Conservation (phyloP, 768 basidiomycete genomes). For the Lentinula sp. region DNA sequence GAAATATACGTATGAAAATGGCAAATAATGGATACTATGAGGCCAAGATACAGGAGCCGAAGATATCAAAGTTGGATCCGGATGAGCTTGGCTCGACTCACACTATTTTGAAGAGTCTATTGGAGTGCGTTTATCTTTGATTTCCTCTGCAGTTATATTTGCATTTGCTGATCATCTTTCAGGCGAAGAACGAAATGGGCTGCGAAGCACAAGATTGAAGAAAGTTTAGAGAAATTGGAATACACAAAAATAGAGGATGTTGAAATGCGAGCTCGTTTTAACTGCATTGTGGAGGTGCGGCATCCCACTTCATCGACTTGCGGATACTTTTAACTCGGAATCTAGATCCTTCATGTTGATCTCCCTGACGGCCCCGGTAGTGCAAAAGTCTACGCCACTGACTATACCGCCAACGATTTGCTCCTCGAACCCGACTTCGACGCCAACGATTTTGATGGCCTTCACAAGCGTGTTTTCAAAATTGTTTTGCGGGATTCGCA, state of each 20-base stretch:
- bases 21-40: conserved; percentile 38
- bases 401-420: conserved; percentile 51
- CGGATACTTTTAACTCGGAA: not conserved
- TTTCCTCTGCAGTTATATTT: not conserved
- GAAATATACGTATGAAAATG: conserved; percentile 43
- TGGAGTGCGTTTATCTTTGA: conserved; percentile 35
- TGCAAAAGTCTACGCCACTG: conserved; percentile 48
- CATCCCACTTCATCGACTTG: not conserved
- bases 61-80: conserved; percentile 38
- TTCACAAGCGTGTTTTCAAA: conserved; percentile 46
- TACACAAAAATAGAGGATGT: conserved; percentile 45
- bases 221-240: conserved; percentile 26
- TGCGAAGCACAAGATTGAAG: conserved; percentile 17
- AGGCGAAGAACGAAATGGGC: conserved; percentile 50
- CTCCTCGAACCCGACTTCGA: conserved; percentile 25
- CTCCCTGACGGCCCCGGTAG: not conserved
- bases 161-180: conserved; percentile 1
- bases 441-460: conserved; percentile 34
- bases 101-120: conserved; percentile 37
- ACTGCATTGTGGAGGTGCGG: conserved; percentile 54
- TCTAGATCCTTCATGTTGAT: not conserved
- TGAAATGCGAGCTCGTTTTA: conserved; percentile 35
- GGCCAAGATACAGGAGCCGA: conserved; percentile 44
- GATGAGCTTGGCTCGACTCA: conserved; percentile 21
- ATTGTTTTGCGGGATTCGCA: conserved; percentile 48